Percentiles rank a stretch among this genome's conserved stretches.
Conservation (phyloP, 768 basidiomycete genomes). For the Tulasnella sp. region DNA sequence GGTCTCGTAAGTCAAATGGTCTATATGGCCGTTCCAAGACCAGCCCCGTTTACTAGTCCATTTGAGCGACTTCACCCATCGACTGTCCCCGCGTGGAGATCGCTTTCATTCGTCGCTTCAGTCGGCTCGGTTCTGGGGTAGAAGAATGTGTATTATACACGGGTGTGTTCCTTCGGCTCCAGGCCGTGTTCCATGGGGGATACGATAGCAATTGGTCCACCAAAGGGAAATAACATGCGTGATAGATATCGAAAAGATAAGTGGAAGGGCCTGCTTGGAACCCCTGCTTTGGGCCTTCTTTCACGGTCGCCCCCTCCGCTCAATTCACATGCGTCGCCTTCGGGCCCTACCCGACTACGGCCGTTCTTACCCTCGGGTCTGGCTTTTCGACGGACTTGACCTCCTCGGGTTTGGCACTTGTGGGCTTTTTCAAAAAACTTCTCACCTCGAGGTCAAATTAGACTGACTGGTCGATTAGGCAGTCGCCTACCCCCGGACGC, state of each 20-base stretch:
- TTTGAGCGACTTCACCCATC: constrained; percentile 1
- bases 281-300: constrained; percentile 3
- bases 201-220: constrained; percentile 8
- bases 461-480: constrained; percentile 3
- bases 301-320: not conserved
- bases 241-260: constrained; percentile 7
- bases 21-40: not conserved
- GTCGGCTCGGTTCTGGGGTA: constrained; percentile 2
- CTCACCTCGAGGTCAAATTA: constrained; percentile 5
- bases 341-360: constrained; percentile 7
- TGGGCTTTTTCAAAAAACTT: not conserved
- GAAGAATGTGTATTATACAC: not conserved
- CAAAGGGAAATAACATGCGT: not conserved
- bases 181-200: not conserved
- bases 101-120: not conserved
- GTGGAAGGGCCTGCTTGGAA: not conserved
- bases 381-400: not conserved
- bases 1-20: not conserved
- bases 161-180: not conserved
- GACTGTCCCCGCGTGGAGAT: not conserved
- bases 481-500: not conserved
- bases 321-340: constrained; percentile 4
- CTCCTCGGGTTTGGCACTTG: constrained; percentile 8
- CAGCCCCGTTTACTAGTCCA: not conserved
- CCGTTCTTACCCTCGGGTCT: constrained; percentile 3